These are phyloP conservation scores for Nidularia pulvinata DNA, from an alignment of 768 basidiomycete genomes.

Conservation along the genomic window DNA sequence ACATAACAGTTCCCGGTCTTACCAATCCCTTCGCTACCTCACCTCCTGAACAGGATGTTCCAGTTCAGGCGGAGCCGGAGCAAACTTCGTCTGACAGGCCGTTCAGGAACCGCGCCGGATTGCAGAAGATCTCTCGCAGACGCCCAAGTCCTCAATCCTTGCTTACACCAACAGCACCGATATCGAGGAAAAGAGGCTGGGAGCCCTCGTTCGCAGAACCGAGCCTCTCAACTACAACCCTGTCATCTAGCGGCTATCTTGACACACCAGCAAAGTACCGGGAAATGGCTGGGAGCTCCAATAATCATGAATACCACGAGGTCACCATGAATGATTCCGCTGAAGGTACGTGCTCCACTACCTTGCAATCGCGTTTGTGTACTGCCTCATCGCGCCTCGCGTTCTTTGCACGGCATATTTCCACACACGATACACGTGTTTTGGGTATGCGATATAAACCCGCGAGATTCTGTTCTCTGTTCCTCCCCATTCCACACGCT, in stretches of 20 bases:
- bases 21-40: constrained; percentile 57
- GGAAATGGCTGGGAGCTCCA: constrained; percentile 33
- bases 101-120: constrained; percentile 1
- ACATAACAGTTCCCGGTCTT: constrained; percentile 61
- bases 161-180: constrained; percentile 33
- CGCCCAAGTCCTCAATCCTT: constrained; percentile 22
- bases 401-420: not conserved
- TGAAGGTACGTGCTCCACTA: constrained; percentile 14
- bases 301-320: constrained; percentile 32
- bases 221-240: constrained; percentile 48
- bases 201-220: constrained; percentile 60
- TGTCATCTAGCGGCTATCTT: constrained; percentile 62
- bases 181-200: constrained; percentile 72
- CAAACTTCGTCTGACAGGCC: not conserved
- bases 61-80: constrained; percentile 4
- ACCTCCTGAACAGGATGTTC: constrained; percentile 5
- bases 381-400: not conserved
- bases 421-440: not conserved
- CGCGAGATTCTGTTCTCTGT: constrained; percentile 1
- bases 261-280: constrained; percentile 69
- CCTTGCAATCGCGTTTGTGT: not conserved
- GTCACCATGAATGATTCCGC: constrained; percentile 19
- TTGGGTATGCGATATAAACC: not conserved
- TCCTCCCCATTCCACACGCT: constrained; percentile 6
- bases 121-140: constrained; percentile 6